Base-by-base conservation (phyloP, 305 asterid genomes). In the Fraxinus latifolia region DNA sequence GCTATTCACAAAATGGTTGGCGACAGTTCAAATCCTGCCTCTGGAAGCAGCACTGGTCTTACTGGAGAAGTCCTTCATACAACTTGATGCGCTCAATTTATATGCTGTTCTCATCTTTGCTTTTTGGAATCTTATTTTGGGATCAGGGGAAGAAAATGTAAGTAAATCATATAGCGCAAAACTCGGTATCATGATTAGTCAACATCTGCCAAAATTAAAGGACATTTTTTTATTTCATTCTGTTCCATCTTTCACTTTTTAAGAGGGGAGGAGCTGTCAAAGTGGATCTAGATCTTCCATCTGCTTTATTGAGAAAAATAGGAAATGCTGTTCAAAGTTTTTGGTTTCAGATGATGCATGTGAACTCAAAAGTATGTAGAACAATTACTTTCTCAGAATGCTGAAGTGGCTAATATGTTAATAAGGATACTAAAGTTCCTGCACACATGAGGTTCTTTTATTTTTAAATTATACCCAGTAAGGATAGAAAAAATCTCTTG, bases 61-160 rank as follows among this genome's bases (percentile, higher is more conserved):
- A 90, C 76, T 91, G 93, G 95, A 90, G 95, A 86, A 90, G 91
- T 81, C 95, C 95, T 77, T 81, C 91, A 9, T 92, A 90, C 89
- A 90, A 92, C 81, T 85, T 92, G 84, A 83, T 77, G 84, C 91
- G 97, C 36, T 81, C 84, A 3, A 62, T 86, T 55, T 78, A 80
- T 75, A 87, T 89, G 88, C 74, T 87, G 44, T 31, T 89, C 4
- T 73, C 91, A 17, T 75, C 97, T 50, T 4, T 87, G 9, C 79
- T 91, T 42, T 86, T 79, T 31, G 95, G 97, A 23, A 9, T 70
- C 74, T 79, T 91, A 27, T 92, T 89, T 58, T 91, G 92, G 93
- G 86, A 85, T 75, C 91, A 90, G 76, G 94, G 84, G 19, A 79
- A 85, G 75, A 81, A 89, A 29, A 78, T 91, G 94, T 90, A 89